Conservation (phyloP, 1,139 yeast genomes). For the Kodamaea arcana region DNA sequence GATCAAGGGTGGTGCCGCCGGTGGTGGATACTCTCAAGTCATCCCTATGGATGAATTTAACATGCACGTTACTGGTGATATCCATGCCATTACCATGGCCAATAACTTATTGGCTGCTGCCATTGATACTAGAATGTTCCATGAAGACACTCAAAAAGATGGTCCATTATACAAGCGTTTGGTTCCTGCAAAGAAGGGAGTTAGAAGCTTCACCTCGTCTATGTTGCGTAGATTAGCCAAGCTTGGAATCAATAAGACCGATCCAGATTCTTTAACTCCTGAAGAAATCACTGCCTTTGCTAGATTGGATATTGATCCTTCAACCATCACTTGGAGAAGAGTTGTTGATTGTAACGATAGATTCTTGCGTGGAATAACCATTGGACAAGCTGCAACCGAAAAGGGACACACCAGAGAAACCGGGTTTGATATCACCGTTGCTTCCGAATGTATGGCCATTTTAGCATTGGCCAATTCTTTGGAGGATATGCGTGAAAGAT, state of each 20-base stretch:
- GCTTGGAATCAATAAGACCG: slow-evolving; percentile 74
- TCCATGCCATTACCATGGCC: slow-evolving; percentile 95
- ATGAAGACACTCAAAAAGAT: slow-evolving; percentile 90
- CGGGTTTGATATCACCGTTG: slow-evolving; percentile 96
- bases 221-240: slow-evolving; percentile 77
- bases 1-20: slow-evolving; percentile 99
- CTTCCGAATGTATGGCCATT: slow-evolving; percentile 97
- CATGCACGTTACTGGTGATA: slow-evolving; percentile 97
- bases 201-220: slow-evolving; percentile 69
- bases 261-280: slow-evolving; percentile 76
- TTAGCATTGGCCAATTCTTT: slow-evolving; percentile 83
- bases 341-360: slow-evolving; percentile 97
- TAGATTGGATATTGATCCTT: slow-evolving; percentile 89
- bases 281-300: slow-evolving; percentile 78
- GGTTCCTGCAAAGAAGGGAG: slow-evolving; percentile 84
- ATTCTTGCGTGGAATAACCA: slow-evolving; percentile 83
- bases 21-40: slow-evolving; percentile 98
- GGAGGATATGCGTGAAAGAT: slow-evolving; percentile 82
- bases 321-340: slow-evolving; percentile 92
- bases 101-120: slow-evolving; percentile 96
- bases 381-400: slow-evolving; percentile 94
- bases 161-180: slow-evolving; percentile 81
- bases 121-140: slow-evolving; percentile 96
- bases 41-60: slow-evolving; percentile 99
- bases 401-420: slow-evolving; percentile 85